A percentile compares a stretch with the other conserved stretches of the same genome.
phyloP scores from a whole-genome alignment of 805 yeast genomes.

The Candida fluviatilis region DNA sequence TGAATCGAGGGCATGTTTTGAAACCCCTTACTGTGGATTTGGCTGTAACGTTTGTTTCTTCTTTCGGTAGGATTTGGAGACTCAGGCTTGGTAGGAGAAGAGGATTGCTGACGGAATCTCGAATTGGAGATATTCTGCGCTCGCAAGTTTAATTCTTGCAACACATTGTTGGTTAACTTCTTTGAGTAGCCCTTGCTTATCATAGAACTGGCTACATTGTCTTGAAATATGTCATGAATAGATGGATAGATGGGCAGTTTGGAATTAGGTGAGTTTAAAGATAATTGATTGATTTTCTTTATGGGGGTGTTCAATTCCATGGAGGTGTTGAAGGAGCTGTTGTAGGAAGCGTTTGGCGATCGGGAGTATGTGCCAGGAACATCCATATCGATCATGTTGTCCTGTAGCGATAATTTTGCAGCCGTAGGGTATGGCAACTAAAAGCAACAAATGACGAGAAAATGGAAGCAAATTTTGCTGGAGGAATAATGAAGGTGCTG shows the following conservation, averaged over 20 bases:
- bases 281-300: slow-evolving; percentile 29
- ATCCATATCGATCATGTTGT: slow-evolving; percentile 1
- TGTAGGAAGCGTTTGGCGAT: not conserved
- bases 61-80: slow-evolving; percentile 12
- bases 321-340: slow-evolving; percentile 1
- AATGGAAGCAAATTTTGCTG: not conserved
- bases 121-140: slow-evolving; percentile 31
- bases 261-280: slow-evolving; percentile 27
- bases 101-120: slow-evolving; percentile 6
- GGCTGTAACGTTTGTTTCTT: slow-evolving; percentile 26
- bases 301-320: slow-evolving; percentile 34
- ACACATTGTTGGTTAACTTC: slow-evolving; percentile 41
- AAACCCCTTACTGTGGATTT: slow-evolving; percentile 31
- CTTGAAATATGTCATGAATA: slow-evolving; percentile 7
- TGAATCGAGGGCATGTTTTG: slow-evolving; percentile 47
- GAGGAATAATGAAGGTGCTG: not conserved
- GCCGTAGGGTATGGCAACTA: too few relatives aligned
- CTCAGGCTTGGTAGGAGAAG: not conserved
- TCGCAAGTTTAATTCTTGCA: slow-evolving; percentile 41
- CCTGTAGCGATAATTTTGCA: too few relatives aligned
- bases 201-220: slow-evolving; percentile 19
- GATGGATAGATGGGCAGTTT: slow-evolving; percentile 8
- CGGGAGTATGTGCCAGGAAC: not conserved
- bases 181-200: slow-evolving; percentile 46
- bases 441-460: not conserved